These are phyloP conservation scores for Russula dissimulans DNA, from an alignment of 768 basidiomycete species.

Conservation along the genomic window DNA sequence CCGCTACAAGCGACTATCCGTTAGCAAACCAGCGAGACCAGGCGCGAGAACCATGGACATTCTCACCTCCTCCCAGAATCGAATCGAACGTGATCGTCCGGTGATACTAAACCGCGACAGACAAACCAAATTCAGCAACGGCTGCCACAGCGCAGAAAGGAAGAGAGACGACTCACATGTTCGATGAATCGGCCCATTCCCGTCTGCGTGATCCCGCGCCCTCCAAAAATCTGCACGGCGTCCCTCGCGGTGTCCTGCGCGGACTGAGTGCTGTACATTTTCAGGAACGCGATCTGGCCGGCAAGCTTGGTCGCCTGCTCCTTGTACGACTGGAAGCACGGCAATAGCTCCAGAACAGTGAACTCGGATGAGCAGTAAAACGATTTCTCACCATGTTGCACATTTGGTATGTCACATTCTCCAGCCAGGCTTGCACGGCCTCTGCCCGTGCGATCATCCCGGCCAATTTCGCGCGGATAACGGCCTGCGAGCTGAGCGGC, in stretches of 20 bases:
- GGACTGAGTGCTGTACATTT: conserved; percentile 64
- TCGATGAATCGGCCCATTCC: conserved; percentile 76
- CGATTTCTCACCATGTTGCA: conserved; percentile 52
- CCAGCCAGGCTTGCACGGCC: conserved; percentile 73
- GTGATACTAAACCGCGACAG: conserved; percentile 38
- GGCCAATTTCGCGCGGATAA: conserved; percentile 85
- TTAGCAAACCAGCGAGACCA: not conserved
- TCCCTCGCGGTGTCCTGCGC: conserved; percentile 75
- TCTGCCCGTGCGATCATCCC: conserved; percentile 82
- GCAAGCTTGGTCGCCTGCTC: conserved; percentile 67
- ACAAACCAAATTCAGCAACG: not conserved
- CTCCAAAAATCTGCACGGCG: conserved; percentile 81
- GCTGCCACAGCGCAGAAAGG: not conserved
- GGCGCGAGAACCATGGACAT: no score
- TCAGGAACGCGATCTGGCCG: conserved; percentile 74
- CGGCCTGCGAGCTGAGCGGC: conserved; percentile 71
- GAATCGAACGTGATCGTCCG: conserved; percentile 61
- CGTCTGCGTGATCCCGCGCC: conserved; percentile 76
- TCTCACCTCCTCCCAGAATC: conserved; percentile 55
- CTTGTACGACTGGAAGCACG: conserved; percentile 45
- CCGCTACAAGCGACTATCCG: conserved; percentile 34
- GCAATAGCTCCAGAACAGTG: conserved; percentile 5
- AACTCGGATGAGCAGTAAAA: not conserved
- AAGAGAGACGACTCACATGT: conserved; percentile 39
- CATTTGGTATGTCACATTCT: conserved; percentile 85